Evolutionary conservation across 176 grass and related monocot genomes (phyloP).

Genomic region (Oryza glaberrima): DNA sequence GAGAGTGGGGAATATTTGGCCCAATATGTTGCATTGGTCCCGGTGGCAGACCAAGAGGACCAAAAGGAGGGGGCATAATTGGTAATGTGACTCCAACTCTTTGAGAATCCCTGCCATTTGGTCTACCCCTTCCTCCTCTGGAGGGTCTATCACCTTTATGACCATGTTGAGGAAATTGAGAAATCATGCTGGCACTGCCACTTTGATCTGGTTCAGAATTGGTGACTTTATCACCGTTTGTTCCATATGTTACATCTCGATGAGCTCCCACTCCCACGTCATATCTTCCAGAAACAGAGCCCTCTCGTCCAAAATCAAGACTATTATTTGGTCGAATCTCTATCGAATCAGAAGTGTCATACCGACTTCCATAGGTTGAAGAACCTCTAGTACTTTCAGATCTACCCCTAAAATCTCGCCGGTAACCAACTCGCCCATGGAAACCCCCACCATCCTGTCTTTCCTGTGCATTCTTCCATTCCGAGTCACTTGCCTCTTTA

Average conservation of each 20-base stretch:
- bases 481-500: conserved; percentile 59
- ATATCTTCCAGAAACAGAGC: conserved; percentile 64
- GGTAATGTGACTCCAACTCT: conserved; percentile 69
- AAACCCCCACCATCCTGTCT: conserved; percentile 61
- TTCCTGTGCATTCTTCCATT: conserved; percentile 62
- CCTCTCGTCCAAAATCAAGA: conserved; percentile 84
- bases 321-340: conserved; percentile 83
- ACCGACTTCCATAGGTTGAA: conserved; percentile 63
- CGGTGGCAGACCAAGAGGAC: conserved; percentile 66
- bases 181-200: conserved; percentile 40
- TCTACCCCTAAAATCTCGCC: conserved; percentile 80
- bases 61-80: conserved; percentile 72
- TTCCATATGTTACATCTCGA: conserved; percentile 46
- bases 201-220: conserved; percentile 59
- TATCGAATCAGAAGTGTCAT: conserved; percentile 95
- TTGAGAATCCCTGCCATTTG: conserved; percentile 72
- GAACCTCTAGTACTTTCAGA: conserved; percentile 69
- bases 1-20: conserved; percentile 70
- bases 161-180: conserved; percentile 66
- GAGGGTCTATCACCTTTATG: conserved; percentile 66
- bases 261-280: conserved; percentile 46
- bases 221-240: conserved; percentile 49
- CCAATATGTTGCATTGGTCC: conserved; percentile 84
- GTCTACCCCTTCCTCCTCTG: conserved; percentile 83
- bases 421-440: conserved; percentile 58